Evolutionary conservation across 768 basidiomycete genomes (phyloP), one percentile per base, ranked within the genome.

Genomic region (Tricholoma furcatifolium): DNA sequence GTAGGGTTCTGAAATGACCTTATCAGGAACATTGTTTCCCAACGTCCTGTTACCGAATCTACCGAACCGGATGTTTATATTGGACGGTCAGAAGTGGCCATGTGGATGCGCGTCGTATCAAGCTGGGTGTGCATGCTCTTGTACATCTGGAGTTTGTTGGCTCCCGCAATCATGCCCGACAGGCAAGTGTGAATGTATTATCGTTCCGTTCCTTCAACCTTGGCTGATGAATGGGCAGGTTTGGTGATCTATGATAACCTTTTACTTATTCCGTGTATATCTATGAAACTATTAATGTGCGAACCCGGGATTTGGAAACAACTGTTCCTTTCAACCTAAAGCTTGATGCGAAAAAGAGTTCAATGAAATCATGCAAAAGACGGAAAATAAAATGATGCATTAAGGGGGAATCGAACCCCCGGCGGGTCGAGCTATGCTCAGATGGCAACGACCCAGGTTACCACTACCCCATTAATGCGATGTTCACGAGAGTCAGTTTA

Each of bases 101-200:
- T 99, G 96, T 99, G 97, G 97, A 98, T 98, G 92, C 78, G 97
- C 4, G 82, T 98, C 30, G 90, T 98, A 42, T 94, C 92, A 27
- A 91, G 91, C 58, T 99, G 96, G 96, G 80, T 96, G 21, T 98
- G 93, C 68, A 87, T 93, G 71, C 51, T 86, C 38, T 69, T 93
- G 55, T 96, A 92, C 63, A 82, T 81, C 27, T 94, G 92, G 93
- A 93, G 88, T 60, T 71, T 96, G 30, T 61, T 96, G 46, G 95
- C 92, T 7, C 95, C 95, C 0, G 86, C 91, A 36, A 46, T 96
- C n/a, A 73, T 95, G 78, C 94, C 95, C 15, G 95, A 96, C 61
- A 77, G 93, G 85, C 93, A 68, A 69, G 86, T 67, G 9, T 14
- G 4, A 6, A n/a, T 35, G 1, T 32, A 18, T n/a, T n/a, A n/a